phyloP scores from a whole-genome alignment of 179 eudicot species.

The Monotropa hypopitys region DNA sequence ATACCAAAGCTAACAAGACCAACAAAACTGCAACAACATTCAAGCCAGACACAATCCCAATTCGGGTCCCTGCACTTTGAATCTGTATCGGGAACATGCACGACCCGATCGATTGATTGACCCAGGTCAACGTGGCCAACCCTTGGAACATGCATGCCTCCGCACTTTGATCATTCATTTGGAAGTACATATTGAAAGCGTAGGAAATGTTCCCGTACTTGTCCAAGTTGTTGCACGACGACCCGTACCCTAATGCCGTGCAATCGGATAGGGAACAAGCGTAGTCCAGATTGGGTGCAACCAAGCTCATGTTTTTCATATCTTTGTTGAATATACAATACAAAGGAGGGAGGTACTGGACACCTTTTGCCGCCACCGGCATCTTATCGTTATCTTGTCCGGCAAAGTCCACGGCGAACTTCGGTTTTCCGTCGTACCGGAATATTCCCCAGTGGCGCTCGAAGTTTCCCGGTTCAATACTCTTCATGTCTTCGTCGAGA shows the following conservation, averaged over 20 bases:
- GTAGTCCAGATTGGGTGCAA: constrained; percentile 18
- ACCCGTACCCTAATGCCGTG: constrained; percentile 40
- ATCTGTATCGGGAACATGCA: constrained; percentile 18
- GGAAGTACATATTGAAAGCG: constrained; percentile 63
- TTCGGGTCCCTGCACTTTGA: background rate
- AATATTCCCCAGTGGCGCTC: constrained; percentile 91
- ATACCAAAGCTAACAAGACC: background rate
- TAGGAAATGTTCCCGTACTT: constrained; percentile 32
- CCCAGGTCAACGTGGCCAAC: constrained; percentile 18
- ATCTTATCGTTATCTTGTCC: constrained; percentile 24
- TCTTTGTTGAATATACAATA: constrained; percentile 41
- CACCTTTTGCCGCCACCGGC: constrained; percentile 37
- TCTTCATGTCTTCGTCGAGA: constrained; percentile 59
- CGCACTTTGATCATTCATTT: constrained; percentile 37
- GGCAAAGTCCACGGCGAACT: constrained; percentile 40
- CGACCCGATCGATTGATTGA: background rate
- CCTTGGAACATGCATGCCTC: constrained; percentile 49
- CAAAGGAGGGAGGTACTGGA: constrained; percentile 23
- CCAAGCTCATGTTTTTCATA: constrained; percentile 20
- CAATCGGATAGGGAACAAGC: constrained; percentile 64
- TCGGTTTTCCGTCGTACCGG: constrained; percentile 49
- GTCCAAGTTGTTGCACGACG: constrained; percentile 40
- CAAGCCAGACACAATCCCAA: background rate
- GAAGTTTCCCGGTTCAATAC: constrained; percentile 54
- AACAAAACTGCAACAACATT: background rate